Evolutionary conservation across 2,329 filamentous ascomycete genomes (phyloP).

Genomic region (Pleomassaria siparia): DNA sequence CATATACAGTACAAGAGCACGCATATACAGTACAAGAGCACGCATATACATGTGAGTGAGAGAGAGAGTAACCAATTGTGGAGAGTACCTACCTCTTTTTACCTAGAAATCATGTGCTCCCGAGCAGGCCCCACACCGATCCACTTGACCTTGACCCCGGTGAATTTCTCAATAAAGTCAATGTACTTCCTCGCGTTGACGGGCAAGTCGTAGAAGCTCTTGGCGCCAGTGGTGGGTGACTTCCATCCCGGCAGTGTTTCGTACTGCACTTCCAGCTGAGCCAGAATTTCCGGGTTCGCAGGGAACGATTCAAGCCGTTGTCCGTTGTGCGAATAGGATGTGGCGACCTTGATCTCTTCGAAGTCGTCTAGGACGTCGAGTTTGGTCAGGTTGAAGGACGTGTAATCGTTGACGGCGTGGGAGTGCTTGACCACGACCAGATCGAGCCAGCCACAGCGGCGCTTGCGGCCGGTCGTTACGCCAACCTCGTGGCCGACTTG

Average conservation of each 20-base stretch:
- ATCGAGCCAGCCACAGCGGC: constrained; percentile 67
- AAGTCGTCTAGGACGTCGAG: constrained; percentile 75
- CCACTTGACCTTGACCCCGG: constrained; percentile 64
- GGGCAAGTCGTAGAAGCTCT: constrained; percentile 64
- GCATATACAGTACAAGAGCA: too few species aligned
- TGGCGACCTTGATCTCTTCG: constrained; percentile 71
- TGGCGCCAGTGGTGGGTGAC: constrained; percentile 61
- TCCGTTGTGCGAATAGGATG: constrained; percentile 66
- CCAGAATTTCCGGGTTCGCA: constrained; percentile 61
- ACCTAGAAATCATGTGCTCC: constrained; percentile 64
- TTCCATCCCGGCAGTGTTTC: constrained; percentile 71
- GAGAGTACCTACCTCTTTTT: too few species aligned
- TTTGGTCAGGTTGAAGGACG: constrained; percentile 64
- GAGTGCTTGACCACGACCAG: constrained; percentile 70
- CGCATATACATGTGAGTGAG: too few species aligned
- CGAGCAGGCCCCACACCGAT: constrained; percentile 68
- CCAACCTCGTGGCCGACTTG: constrained; percentile 58
- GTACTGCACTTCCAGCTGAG: constrained; percentile 65
- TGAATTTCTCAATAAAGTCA: constrained; percentile 66
- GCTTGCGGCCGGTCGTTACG: constrained; percentile 60
- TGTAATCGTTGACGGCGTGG: constrained; percentile 67
- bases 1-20: too few species aligned
- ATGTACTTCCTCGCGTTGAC: constrained; percentile 66
- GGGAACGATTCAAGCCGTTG: constrained; percentile 64
- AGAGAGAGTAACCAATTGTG: too few species aligned